These are phyloP conservation scores for Pueraria montana DNA, from an alignment of 306 rosid genomes.

Conservation along the genomic window DNA sequence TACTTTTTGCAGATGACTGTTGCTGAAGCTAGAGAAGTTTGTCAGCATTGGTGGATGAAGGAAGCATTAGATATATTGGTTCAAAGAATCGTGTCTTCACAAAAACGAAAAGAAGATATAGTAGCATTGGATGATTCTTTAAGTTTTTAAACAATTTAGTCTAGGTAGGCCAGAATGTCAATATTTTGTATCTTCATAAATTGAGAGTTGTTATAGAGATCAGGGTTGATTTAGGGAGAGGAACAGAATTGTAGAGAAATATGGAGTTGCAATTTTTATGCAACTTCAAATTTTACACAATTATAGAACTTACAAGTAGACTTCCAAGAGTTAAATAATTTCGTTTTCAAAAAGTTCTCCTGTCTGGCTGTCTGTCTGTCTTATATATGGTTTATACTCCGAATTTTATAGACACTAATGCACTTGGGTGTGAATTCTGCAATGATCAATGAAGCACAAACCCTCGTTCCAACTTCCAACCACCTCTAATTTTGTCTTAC, in stretches of 20 bases:
- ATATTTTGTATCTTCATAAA: conserved; percentile 7
- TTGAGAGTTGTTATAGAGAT: conserved; percentile 13
- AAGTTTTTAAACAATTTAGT: neutral
- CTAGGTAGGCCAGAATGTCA: conserved; percentile 26
- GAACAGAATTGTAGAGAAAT: conserved; percentile 29
- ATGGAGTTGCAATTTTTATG: neutral
- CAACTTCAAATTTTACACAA: conserved; percentile 12
- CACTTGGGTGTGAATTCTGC: too few species aligned
- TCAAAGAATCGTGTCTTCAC: conserved; percentile 58
- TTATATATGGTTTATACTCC: neutral
- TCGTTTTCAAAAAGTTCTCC: neutral
- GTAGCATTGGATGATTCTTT: conserved; percentile 45
- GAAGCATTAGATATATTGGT: conserved; percentile 93
- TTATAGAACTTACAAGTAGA: neutral
- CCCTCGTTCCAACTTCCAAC: too few species aligned
- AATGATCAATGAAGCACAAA: too few species aligned
- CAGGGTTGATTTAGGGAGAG: neutral
- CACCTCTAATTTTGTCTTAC: too few species aligned
- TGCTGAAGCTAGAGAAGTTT: conserved; percentile 80
- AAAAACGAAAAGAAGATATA: conserved; percentile 34
- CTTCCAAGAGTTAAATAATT: neutral
- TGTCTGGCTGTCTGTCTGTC: neutral
- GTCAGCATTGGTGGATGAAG: conserved; percentile 99
- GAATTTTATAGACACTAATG: too few species aligned
- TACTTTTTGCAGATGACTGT: conserved; percentile 67